Conservation (phyloP, 2,329 filamentous ascomycete species). For the Stachybotrys chlorohalonatus region DNA sequence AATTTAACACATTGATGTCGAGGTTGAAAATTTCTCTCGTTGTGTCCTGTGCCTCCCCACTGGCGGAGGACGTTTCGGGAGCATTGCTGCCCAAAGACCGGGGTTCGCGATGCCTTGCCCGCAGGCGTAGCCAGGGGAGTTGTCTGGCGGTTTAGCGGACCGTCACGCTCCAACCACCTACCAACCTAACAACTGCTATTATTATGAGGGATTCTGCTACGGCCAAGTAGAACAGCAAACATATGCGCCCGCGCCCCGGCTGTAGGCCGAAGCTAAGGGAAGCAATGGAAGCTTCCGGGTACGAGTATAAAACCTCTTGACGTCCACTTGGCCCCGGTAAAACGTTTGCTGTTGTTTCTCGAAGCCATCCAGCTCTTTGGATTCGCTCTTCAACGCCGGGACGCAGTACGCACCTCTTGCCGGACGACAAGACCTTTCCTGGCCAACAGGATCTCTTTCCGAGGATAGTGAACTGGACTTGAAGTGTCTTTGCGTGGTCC, state of each 20-base stretch:
- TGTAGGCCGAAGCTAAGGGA: not conserved
- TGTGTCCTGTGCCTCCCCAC: not conserved
- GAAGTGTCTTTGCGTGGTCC: not conserved
- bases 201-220: not conserved
- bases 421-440: not conserved
- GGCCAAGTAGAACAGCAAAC: not conserved
- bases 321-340: not conserved
- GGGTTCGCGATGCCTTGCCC: not conserved
- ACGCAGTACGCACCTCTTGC: not conserved
- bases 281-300: not conserved
- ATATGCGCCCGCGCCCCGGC: not conserved
- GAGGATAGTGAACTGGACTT: not conserved
- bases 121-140: not conserved
- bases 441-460: not conserved
- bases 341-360: not conserved
- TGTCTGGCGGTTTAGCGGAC: not conserved
- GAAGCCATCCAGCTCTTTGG: not conserved
- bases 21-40: not conserved
- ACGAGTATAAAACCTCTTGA: not conserved
- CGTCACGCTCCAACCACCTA: not conserved
- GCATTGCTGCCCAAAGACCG: not conserved
- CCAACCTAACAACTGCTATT: no score
- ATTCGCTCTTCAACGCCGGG: not conserved
- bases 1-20: not conserved
- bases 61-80: constrained; percentile 14